A percentile compares a stretch with the other conserved stretches of the same genome.
Evolutionary conservation across 2,329 filamentous ascomycete species (phyloP).

Genomic region (Endoconidiophora polonica): DNA sequence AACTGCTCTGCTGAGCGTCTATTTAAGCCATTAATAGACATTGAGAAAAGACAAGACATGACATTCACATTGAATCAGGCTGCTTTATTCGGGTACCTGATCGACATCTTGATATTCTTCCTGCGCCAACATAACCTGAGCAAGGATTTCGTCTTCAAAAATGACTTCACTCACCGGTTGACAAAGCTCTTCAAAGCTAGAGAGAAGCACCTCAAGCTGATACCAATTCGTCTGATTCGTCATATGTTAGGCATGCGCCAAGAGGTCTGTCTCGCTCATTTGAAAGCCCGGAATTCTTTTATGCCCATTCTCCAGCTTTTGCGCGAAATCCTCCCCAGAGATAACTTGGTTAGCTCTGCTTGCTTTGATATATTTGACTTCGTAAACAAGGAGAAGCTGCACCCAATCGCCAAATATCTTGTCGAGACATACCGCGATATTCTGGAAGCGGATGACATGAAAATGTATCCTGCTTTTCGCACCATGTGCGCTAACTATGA

Average conservation of each 20-base stretch:
- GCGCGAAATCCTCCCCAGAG: constrained; percentile 69
- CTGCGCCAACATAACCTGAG: constrained; percentile 78
- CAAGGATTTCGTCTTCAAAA: constrained; percentile 71
- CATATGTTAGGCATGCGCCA: constrained; percentile 73
- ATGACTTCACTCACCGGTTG: constrained; percentile 63
- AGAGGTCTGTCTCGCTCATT: constrained; percentile 75
- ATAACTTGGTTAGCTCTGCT: constrained; percentile 86
- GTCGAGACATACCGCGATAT: constrained; percentile 72
- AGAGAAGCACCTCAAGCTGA: constrained; percentile 90
- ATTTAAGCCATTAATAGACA: constrained; percentile 69
- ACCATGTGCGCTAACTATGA: constrained; percentile 64
- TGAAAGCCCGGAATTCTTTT: constrained; percentile 66
- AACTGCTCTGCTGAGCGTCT: constrained; percentile 70
- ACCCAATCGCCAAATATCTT: constrained; percentile 65
- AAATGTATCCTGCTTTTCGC: constrained; percentile 47
- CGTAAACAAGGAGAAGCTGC: constrained; percentile 67
- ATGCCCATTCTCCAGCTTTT: constrained; percentile 75
- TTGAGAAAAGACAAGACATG: constrained; percentile 53
- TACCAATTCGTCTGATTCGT: constrained; percentile 85
- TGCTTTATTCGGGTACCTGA: constrained; percentile 76
- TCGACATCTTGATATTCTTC: constrained; percentile 89
- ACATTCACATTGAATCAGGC: constrained; percentile 68
- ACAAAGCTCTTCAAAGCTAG: constrained; percentile 65
- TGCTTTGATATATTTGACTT: constrained; percentile 89
- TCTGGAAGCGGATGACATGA: constrained; percentile 61